phyloP scores from a whole-genome alignment of 768 basidiomycete genomes.

The Psilocybe subaeruginosa region DNA sequence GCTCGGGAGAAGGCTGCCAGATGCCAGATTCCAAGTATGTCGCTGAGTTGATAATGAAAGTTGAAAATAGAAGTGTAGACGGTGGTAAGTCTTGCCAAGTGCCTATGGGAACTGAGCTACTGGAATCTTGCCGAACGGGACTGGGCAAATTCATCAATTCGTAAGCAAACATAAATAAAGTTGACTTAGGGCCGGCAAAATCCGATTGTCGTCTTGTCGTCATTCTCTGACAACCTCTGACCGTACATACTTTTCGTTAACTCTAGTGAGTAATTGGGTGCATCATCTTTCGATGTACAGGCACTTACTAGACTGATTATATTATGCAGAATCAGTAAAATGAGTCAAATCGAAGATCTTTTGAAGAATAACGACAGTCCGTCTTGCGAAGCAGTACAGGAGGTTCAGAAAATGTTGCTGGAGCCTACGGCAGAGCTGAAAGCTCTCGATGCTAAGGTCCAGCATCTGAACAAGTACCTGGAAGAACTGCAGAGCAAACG shows the following conservation, averaged over 20 bases:
- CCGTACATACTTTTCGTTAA: no score
- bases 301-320: no score
- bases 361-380: background rate
- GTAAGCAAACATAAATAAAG: no score
- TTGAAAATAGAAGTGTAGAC: background rate
- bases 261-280: no score
- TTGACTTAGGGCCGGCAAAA: no score
- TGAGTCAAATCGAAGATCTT: background rate
- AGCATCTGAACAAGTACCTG: background rate
- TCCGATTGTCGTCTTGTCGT: no score
- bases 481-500: background rate
- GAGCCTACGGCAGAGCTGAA: background rate
- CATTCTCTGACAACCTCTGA: no score
- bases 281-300: no score
- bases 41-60: background rate
- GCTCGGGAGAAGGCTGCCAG: background rate
- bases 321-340: no score
- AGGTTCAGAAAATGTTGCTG: background rate
- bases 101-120: no score
- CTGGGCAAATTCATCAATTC: no score
- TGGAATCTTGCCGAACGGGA: no score
- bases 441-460: background rate
- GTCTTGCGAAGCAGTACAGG: background rate
- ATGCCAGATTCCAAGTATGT: background rate
- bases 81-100: background rate